These are phyloP conservation scores for Eucalyptus paniculata DNA, from an alignment of 345 rosid species.

Conservation along the genomic window DNA sequence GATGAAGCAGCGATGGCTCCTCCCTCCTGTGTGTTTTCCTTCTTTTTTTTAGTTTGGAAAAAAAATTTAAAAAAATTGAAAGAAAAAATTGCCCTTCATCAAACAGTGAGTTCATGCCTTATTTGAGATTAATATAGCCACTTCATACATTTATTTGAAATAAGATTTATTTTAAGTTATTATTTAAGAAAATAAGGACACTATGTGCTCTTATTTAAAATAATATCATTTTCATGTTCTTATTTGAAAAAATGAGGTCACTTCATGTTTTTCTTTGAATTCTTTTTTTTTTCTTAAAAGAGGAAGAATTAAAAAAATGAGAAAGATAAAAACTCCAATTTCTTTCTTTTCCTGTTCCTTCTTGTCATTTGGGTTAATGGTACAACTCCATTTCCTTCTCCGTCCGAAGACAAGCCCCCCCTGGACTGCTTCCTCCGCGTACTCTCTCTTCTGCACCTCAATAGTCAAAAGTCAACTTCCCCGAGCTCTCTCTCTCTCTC, in stretches of 20 bases:
- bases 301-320: neutral
- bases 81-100: too few species aligned
- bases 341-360: neutral
- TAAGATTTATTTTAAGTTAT: rapidly evolving
- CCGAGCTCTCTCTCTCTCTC: neutral
- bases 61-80: too few species aligned
- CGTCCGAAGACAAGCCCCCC: neutral
- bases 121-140: too few species aligned
- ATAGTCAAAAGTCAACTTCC: neutral
- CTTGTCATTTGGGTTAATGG: neutral
- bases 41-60: too few species aligned
- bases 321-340: neutral
- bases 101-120: too few species aligned
- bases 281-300: too few species aligned
- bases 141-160: too few species aligned
- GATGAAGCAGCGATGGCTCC: rapidly evolving
- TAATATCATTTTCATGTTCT: too few species aligned
- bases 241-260: too few species aligned
- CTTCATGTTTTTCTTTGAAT: too few species aligned
- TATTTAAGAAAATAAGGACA: too few species aligned
- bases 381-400: neutral
- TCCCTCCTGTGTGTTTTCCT: rapidly evolving
- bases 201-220: rapidly evolving
- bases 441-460: neutral
- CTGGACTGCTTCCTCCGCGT: neutral